Evolutionary conservation across 371 early-diverging fungal species (phyloP), one percentile per base, ranked within the genome.

Genomic region (Rhizopus stolonifer): DNA sequence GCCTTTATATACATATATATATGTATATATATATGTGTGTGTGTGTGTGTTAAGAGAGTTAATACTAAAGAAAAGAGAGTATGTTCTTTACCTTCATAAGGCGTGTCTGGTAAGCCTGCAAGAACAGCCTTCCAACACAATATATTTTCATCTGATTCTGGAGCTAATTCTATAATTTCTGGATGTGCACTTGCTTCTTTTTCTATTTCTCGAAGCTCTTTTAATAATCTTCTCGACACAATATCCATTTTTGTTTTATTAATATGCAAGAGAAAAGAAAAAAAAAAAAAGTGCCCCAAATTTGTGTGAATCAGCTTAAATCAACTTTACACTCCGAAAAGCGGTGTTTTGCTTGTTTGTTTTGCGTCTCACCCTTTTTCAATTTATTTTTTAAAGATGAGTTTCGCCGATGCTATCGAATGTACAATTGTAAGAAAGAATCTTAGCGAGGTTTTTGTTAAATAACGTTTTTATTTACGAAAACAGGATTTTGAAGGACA

Each of bases 61-160:
- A n/a, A n/a, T n/a, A n/a, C n/a, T 7, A 39, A 39, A 39, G 11
- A 39, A 18, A 6, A 6, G 11, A 29, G 29, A 9, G 6, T 29
- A 9, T 29, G 6, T 29, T 29, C 11, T 29, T 29, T 29, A 81
- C 84, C 85, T 69, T 90, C 85, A 64, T 96, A 99, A 4, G 94
- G 88, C 34, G 94, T 88, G 42, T 86, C 92, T 7, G 72, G 58
- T 7, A 92, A 86, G 7, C 96, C 96, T 2, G 77, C 76, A 36
- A 99, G 61, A 43, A 85, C 76, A 4, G 95, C 98, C 32, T 77
- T 77, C 99, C 99, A 99, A 19, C 73, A 69, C 29, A 91, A 77
- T 22, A 99, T 71, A 60, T 94, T 81, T 34, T 90, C 89, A 65
- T 94, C 94, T 29, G 75, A 66, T 22, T 75, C 56, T 17, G 91